Percentiles rank a stretch among this genome's conserved stretches.
Conservation (phyloP, 208 protist species). For the Willaertia magna region DNA sequence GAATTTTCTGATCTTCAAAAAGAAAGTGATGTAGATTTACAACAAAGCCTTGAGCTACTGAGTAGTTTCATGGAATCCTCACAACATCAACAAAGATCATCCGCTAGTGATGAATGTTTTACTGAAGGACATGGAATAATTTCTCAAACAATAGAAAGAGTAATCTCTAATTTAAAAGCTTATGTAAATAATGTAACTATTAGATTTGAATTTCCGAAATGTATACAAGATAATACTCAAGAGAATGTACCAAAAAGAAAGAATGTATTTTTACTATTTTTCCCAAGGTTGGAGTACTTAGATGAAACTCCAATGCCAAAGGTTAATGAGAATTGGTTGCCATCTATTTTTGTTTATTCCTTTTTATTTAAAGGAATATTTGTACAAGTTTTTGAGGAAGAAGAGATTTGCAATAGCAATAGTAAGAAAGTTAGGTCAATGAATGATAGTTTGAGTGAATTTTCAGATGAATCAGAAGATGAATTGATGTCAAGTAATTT, state of each 20-base stretch:
- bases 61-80: too few relatives aligned
- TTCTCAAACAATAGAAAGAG: background rate
- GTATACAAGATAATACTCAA: background rate
- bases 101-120: background rate
- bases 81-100: too few relatives aligned
- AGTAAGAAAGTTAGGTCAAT: too few relatives aligned
- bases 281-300: background rate
- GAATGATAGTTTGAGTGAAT: too few relatives aligned
- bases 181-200: background rate
- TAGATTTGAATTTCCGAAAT: conserved; percentile 1
- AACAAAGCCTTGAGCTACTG: too few relatives aligned
- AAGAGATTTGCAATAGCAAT: too few relatives aligned
- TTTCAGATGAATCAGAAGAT: too few relatives aligned
- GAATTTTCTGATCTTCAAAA: background rate
- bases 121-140: background rate
- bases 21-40: background rate
- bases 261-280: conserved; percentile 5
- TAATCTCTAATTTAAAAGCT: background rate
- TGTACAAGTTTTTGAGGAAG: conserved; percentile 1
- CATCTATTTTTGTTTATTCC: background rate
- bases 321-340: background rate
- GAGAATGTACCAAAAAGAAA: background rate
- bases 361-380: conserved; percentile 8
- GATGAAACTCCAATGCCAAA: background rate
- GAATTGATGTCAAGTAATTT: too few relatives aligned